Conservation (phyloP, 1,284 basidiomycete species). For the Austroboletus niveus region DNA sequence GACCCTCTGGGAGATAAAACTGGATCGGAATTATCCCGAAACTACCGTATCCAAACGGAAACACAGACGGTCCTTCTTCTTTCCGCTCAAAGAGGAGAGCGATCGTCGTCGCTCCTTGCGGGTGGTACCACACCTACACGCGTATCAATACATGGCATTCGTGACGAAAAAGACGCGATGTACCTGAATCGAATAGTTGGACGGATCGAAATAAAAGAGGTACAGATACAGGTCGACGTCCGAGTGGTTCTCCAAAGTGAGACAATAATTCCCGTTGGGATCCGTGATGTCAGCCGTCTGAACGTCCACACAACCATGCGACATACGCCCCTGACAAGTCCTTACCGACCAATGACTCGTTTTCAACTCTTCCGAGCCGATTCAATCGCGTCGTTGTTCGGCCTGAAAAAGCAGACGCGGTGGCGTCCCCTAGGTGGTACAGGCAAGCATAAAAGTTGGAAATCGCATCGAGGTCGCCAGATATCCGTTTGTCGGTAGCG, state of each 20-base stretch:
- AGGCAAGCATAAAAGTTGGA: too few relatives aligned
- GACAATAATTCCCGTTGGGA: constrained; percentile 10
- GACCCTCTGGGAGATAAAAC: constrained; percentile 12
- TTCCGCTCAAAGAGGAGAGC: constrained; percentile 10
- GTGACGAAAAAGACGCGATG: neutral
- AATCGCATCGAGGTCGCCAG: too few relatives aligned
- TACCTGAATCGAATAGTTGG: constrained; percentile 20
- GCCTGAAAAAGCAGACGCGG: too few relatives aligned
- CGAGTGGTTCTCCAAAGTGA: constrained; percentile 21
- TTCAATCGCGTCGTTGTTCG: constrained; percentile 3
- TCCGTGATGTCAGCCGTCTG: constrained; percentile 16
- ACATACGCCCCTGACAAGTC: constrained; percentile 8
- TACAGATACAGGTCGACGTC: constrained; percentile 22
- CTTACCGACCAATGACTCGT: constrained; percentile 7
- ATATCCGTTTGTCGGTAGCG: too few relatives aligned
- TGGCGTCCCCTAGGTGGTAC: too few relatives aligned
- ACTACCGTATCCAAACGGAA: constrained; percentile 21
- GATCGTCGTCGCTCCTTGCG: constrained; percentile 1
- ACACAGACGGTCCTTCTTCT: constrained; percentile 11
- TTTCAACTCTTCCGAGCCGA: neutral
- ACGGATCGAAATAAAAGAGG: constrained; percentile 26
- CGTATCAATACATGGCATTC: neutral
- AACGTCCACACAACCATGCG: constrained; percentile 1
- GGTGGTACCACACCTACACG: constrained; percentile 19
- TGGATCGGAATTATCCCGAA: constrained; percentile 23